Evolutionary conservation across 345 rosid genomes (phyloP).

Genomic region (Pistacia atlantica): DNA sequence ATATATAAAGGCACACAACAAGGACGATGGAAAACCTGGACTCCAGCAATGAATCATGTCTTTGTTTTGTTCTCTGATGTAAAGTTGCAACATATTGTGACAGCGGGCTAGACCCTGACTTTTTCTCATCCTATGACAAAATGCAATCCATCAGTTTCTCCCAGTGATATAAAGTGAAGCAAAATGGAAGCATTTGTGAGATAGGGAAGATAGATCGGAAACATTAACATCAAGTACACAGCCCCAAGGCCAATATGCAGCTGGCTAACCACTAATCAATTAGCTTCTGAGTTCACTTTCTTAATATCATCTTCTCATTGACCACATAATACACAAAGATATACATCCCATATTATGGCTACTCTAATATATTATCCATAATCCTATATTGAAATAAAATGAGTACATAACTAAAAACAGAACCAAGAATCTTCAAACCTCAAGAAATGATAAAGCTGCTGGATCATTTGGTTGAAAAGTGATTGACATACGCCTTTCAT

Average conservation of each 20-base stretch:
- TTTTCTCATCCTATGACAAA: constrained; percentile 63
- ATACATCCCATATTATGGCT: neutral
- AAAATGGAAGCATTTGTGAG: neutral
- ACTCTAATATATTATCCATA: neutral
- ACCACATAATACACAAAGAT: neutral
- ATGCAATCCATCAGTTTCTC: neutral
- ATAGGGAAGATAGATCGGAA: neutral
- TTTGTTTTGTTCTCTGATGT: constrained; percentile 68
- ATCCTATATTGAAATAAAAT: neutral
- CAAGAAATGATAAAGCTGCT: constrained; percentile 61
- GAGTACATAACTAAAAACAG: constrained; percentile 2
- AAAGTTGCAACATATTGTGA: constrained; percentile 53
- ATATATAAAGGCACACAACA: neutral
- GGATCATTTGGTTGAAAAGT: constrained; percentile 74
- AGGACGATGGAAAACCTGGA: constrained; percentile 58
- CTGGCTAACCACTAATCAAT: neutral
- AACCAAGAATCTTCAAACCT: constrained; percentile 38
- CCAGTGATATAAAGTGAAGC: neutral
- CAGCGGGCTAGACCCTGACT: constrained; percentile 64
- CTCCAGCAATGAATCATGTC: constrained; percentile 68
- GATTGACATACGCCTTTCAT: constrained; percentile 55
- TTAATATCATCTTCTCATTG: neutral
- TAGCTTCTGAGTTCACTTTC: neutral
- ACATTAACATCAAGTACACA: neutral
- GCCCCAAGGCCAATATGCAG: neutral